Base-by-base conservation (phyloP, 106 monocot species). In the Iris macrosiphon region DNA sequence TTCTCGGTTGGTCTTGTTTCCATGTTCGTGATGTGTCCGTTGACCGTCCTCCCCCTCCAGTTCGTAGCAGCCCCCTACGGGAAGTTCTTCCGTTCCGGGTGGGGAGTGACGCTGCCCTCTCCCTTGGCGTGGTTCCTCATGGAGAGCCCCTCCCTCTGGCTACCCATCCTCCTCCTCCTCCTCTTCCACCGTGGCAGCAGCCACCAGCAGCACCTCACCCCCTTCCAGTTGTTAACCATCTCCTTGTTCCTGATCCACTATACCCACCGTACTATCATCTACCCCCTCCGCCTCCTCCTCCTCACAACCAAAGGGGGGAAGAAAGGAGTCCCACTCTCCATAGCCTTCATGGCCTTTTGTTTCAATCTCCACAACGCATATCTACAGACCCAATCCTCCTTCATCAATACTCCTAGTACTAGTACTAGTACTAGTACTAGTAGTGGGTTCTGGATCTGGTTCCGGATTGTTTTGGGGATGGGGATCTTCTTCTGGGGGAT, bases 331-430 rank as follows among this genome's bases (percentile, higher is more conserved):
- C 59, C 71, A 42, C 24, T 94, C 28, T 81, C 94, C 30, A 6
- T 94, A 43, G 88, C 84, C 65, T 32, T 62, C 63, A 7, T 33
- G 19, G 84, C 62, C 49, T 82, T 94, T 48, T 27, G 18, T 42
- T 94, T 89, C 79, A 94, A 85, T 55, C 45, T 84, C 63, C 72
- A 84, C 47, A 93, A 88, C 68, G 74, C 78, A 39, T 93, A 88
- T 65, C 9, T 82, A 31, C 96, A 98, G 67, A 52, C 74, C 56
- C 68, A 80, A 12, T 84, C 87, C 37, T 22, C 56, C 30, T 60
- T 44, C 80, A 79, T 49, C 80, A 74, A 4, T 55, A 37, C 31
- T n/a, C n/a, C n/a, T n/a, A n/a, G n/a, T n/a, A n/a, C n/a, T n/a
- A n/a, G n/a, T n/a, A n/a, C n/a, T n/a, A n/a, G n/a, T n/a, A n/a